These are phyloP conservation scores for Lasiosphaeria miniovina DNA, from an alignment of 495 filamentous ascomycete genomes.

Conservation along the genomic window DNA sequence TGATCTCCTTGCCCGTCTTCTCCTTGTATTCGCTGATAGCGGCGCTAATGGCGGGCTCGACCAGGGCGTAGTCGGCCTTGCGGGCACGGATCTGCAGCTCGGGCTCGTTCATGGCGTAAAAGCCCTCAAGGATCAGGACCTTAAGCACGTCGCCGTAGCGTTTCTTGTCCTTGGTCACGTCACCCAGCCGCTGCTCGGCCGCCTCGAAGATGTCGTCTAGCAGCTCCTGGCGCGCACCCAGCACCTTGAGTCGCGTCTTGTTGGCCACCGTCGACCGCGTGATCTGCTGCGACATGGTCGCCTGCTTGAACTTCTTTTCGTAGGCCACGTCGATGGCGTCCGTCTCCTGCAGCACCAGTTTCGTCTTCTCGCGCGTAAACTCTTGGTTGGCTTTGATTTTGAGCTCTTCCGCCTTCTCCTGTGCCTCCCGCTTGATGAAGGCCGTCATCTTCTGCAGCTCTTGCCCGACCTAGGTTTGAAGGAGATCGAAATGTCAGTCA, in stretches of 20 bases:
- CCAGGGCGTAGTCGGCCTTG: constrained; percentile 71
- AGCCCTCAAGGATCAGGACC: constrained; percentile 81
- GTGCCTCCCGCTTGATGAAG: constrained; percentile 98
- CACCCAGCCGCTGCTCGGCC: constrained; percentile 63
- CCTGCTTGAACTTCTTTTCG: constrained; percentile 98
- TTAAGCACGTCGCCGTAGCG: constrained; percentile 74
- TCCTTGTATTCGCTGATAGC: constrained; percentile 80
- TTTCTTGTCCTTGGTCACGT: constrained; percentile 61
- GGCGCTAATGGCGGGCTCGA: constrained; percentile 70
- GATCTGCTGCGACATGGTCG: constrained; percentile 95
- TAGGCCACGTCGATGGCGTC: constrained; percentile 85
- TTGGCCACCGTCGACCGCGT: constrained; percentile 90
- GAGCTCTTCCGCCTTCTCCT: constrained; percentile 96
- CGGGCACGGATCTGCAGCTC: constrained; percentile 69
- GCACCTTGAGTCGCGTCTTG: constrained; percentile 85
- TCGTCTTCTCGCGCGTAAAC: constrained; percentile 96
- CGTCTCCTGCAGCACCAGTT: constrained; percentile 93
- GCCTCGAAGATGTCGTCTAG: constrained; percentile 88
- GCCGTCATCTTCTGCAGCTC: constrained; percentile 99
- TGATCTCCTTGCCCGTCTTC: constrained; percentile 61
- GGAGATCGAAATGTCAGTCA: not conserved
- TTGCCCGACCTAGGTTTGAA: constrained; percentile 65
- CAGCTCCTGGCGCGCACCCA: constrained; percentile 81
- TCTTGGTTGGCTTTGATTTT: constrained; percentile 97
- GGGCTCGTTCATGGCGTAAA: constrained; percentile 80